Conservation (phyloP, 192 early-diverging fungal genomes). For the Spinellus fusiger region DNA sequence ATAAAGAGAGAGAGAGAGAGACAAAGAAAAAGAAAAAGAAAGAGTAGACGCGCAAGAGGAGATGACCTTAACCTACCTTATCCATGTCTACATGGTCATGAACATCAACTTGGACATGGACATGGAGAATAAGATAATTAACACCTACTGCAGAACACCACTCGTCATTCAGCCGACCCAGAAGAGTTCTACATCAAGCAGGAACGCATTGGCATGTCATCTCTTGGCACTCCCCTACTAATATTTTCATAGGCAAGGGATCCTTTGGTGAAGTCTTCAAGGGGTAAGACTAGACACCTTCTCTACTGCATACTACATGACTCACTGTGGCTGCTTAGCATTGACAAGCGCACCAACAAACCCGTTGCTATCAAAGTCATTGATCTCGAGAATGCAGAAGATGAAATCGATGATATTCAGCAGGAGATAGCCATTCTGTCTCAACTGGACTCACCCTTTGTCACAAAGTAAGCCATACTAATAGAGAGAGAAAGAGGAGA, state of each 20-base stretch:
- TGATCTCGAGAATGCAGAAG: slow-evolving; percentile 93
- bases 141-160: slow-evolving; percentile 5
- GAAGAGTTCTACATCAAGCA: slow-evolving; percentile 62
- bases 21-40: too few relatives aligned
- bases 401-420: slow-evolving; percentile 99
- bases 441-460: slow-evolving; percentile 82
- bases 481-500: background rate
- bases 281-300: slow-evolving; percentile 49
- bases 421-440: slow-evolving; percentile 95
- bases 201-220: slow-evolving; percentile 55
- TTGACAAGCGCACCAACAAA: slow-evolving; percentile 57
- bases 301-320: background rate
- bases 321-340: slow-evolving; percentile 31
- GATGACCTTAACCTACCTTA: background rate
- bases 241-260: slow-evolving; percentile 49
- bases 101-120: too few relatives aligned
- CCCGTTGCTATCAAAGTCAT: slow-evolving; percentile 97
- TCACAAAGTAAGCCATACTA: slow-evolving; percentile 53
- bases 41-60: too few relatives aligned
- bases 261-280: slow-evolving; percentile 82
- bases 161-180: slow-evolving; percentile 45
- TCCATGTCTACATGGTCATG: background rate
- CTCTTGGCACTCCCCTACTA: background rate
- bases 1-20: too few relatives aligned
- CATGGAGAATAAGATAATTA: background rate